Conservation (phyloP, 2,329 filamentous ascomycete genomes). For the Pseudopyrenochaeta lycopersici region DNA sequence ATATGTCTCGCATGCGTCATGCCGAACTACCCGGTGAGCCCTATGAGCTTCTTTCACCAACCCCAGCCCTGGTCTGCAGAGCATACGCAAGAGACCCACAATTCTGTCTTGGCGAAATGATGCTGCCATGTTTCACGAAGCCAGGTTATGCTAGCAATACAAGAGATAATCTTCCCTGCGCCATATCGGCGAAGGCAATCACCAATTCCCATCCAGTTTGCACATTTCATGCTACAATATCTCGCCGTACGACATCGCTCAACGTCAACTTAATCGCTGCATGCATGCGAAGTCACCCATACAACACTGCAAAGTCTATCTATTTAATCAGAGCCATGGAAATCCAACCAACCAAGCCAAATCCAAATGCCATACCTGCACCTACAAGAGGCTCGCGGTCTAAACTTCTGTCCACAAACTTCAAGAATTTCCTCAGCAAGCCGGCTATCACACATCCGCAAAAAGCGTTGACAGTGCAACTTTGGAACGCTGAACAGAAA, state of each 20-base stretch:
- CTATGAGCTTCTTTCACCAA: not conserved
- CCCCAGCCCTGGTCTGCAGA: not conserved
- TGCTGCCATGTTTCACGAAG: too few relatives aligned
- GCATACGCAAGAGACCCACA: not conserved
- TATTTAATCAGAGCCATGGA: slow-evolving; percentile 4
- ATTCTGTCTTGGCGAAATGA: not conserved
- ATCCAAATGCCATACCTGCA: slow-evolving; percentile 6
- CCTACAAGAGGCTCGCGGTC: slow-evolving; percentile 19
- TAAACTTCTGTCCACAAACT: slow-evolving; percentile 18
- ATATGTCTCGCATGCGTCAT: not conserved
- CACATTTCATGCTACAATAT: not conserved
- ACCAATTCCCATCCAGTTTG: too few relatives aligned
- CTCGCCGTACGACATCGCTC: not conserved
- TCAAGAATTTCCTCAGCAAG: slow-evolving; percentile 29
- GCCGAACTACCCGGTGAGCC: not conserved
- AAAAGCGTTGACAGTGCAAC: slow-evolving; percentile 32
- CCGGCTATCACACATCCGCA: slow-evolving; percentile 33
- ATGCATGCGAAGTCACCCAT: not conserved
- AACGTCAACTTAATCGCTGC: not conserved
- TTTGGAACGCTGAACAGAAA: slow-evolving; percentile 32
- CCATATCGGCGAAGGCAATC: too few relatives aligned
- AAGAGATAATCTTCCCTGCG: not conserved
- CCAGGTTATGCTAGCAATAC: not conserved
- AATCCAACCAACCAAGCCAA: not conserved
- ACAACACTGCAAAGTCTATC: not conserved